phyloP scores from a whole-genome alignment of 1,284 basidiomycete genomes.

The Gomphus sp. region DNA sequence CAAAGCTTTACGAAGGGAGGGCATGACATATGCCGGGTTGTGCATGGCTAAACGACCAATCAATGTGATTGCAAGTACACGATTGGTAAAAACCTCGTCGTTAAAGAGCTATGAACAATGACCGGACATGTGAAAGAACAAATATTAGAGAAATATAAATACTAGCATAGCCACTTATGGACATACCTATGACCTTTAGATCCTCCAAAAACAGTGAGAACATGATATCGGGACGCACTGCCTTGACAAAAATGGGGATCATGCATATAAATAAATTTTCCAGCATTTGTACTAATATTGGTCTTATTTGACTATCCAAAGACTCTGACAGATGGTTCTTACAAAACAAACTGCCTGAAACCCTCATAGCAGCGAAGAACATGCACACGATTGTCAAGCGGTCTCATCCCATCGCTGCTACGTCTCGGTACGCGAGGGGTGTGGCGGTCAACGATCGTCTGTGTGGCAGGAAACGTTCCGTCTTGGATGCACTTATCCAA shows the following conservation, averaged over 20 bases:
- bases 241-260: not conserved
- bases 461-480: constrained; percentile 14
- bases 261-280: not conserved
- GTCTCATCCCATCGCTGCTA: constrained; percentile 16
- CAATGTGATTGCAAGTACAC: constrained; percentile 82
- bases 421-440: constrained; percentile 14
- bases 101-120: constrained; percentile 96
- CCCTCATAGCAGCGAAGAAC: not conserved
- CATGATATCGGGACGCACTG: not conserved
- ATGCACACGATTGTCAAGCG: not conserved
- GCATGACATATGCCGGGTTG: constrained; percentile 99
- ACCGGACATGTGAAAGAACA: no score
- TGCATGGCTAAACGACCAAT: constrained; percentile 93
- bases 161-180: no score
- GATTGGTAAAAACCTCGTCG: constrained; percentile 93
- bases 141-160: no score
- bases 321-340: no score
- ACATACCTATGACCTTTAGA: not conserved
- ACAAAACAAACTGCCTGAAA: not conserved
- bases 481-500: constrained; percentile 13
- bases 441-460: constrained; percentile 15
- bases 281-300: no score
- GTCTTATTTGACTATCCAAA: no score
- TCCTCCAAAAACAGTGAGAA: not conserved
- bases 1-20: constrained; percentile 89